Conservation (phyloP, 75 land plant genomes). For the Cryptomeria japonica region DNA sequence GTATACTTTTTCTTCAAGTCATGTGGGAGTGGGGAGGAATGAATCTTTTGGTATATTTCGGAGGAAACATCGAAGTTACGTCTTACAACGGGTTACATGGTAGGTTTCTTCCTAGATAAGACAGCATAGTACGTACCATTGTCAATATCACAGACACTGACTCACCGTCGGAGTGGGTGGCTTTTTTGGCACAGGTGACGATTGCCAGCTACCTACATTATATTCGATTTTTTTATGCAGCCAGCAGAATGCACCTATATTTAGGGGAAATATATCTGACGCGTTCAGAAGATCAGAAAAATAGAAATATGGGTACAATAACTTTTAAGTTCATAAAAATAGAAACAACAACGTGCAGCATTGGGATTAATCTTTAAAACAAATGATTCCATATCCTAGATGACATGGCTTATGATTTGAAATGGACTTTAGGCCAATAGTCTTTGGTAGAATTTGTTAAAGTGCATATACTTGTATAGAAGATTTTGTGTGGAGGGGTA, state of each 20-base stretch:
- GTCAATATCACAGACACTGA: too few species aligned
- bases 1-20: neutral
- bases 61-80: neutral
- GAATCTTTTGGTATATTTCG: neutral
- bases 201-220: too few species aligned
- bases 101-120: too few species aligned
- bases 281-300: neutral
- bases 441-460: neutral
- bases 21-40: neutral
- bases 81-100: neutral
- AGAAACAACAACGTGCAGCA: neutral
- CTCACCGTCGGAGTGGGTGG: too few species aligned
- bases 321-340: neutral
- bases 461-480: neutral
- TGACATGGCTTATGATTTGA: neutral
- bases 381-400: neutral
- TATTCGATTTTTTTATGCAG: too few species aligned
- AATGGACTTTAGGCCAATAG: neutral
- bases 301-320: neutral
- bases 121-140: too few species aligned
- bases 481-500: neutral
- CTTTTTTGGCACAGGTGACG: too few species aligned
- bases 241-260: too few species aligned
- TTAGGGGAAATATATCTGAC: too few species aligned
- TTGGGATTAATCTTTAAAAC: too few species aligned